Conservation (phyloP, 2,329 filamentous ascomycete species). For the Alternaria viburni region DNA sequence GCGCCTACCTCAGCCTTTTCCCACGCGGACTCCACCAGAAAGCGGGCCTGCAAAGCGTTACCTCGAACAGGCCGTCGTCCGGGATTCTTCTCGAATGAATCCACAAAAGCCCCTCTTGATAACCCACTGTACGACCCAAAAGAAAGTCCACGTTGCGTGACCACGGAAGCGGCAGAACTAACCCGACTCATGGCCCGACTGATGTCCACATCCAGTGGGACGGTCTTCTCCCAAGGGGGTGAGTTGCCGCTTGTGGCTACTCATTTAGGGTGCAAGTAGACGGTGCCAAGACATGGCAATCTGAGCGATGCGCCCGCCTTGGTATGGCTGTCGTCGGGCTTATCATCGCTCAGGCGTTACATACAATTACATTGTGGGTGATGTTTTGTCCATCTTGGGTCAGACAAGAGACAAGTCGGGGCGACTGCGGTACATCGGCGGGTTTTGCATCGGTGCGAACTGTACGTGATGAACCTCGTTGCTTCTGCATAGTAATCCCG, state of each 20-base stretch:
- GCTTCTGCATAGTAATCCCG: not conserved
- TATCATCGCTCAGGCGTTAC: not conserved
- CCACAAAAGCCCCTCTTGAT: not conserved
- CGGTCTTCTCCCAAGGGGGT: not conserved
- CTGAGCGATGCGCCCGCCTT: not conserved
- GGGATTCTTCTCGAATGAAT: not conserved
- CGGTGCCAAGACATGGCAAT: not conserved
- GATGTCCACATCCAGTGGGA: not conserved
- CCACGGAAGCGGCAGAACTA: not conserved
- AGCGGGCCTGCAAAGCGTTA: not conserved
- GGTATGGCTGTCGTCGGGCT: not conserved
- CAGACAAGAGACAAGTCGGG: not conserved
- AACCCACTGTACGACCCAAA: not conserved
- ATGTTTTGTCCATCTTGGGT: not conserved
- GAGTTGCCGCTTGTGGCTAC: not conserved
- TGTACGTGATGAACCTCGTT: not conserved
- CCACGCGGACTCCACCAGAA: not conserved
- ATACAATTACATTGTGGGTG: not conserved
- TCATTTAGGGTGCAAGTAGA: not conserved
- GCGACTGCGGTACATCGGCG: not conserved
- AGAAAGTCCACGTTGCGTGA: not conserved
- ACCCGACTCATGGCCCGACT: not conserved
- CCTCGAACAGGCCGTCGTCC: slow-evolving; percentile 3
- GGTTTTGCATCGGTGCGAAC: not conserved
- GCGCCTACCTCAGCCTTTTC: not conserved